Base-by-base conservation (phyloP, 257 asterid genomes). In the Solanum lycopersicoides region DNA sequence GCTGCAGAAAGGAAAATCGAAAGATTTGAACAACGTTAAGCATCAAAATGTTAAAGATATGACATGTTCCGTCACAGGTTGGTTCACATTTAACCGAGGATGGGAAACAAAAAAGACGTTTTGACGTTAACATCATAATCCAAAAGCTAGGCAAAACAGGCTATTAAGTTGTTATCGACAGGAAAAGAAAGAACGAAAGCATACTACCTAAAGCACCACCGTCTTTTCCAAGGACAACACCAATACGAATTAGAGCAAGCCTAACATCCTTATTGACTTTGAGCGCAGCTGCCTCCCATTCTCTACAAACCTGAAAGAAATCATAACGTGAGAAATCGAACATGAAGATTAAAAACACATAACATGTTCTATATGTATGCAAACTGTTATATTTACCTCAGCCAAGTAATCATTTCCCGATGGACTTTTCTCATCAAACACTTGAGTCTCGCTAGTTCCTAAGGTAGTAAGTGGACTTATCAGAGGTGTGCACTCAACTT, bases 201-300 rank as follows among this genome's bases (percentile, higher is more conserved):
- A 11, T 88, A 96, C 98, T 93, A 97, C 99, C 98, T 89, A 97
- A 89, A 90, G 99, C 99, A 86, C 99, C 99, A 32, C 99, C 99
- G 88, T 95, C 99, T 93, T 94, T 94, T 74, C 99, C 99, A 32
- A 97, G 98, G 87, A 97, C 99, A 87, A 97, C 91, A 21, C 99
- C 99, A 21, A 95, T 93, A 68, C 99, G 98, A 88, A 95, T 93
- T 28, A 93, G 91, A 47, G 95, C 96, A 69, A 94, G 89, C 90
- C 99, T 91, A 75, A 95, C 99, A 88, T 95, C 95, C 88, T 92
- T 91, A 87, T 93, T 85, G 16, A 93, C 98, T 88, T 93, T 92
- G 34, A 90, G 92, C 12, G 99, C 99, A 86, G 93, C 86, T 83
- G 93, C 95, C 92, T 97, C 99, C 99, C 98, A 97, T 90, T 97